Base-by-base conservation (phyloP, 139 green algal genomes). In the Coelastrella sp. region DNA sequence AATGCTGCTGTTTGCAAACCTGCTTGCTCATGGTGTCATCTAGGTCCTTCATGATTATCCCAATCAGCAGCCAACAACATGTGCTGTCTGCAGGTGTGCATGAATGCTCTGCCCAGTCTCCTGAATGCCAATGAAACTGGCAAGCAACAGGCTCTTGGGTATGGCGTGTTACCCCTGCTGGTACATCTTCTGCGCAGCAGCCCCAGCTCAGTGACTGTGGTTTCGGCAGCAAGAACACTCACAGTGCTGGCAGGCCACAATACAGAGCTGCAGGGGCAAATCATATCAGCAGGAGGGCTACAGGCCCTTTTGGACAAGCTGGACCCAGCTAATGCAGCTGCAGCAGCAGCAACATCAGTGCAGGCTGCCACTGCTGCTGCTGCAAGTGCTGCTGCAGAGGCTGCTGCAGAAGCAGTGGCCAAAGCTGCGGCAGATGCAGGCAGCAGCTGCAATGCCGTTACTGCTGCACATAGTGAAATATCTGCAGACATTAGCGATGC, bases 111-210 rank as follows among this genome's bases (percentile, higher is more conserved):
- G 62, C 60, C 60, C 4, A 25, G 38, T 21, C n/a, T 84, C 27
- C 78, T 84, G 19, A 41, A 75, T 23, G 60, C n/a, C 60, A 84
- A 84, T 19, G 27, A 38, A n/a, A n/a, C 32, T 25, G 78, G 60
- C 17, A 64, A 75, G 19, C 7, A n/a, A 6, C 78, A 84, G 41
- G 78, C 78, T 2, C 41, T 74, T 27, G 38, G 57, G 27, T 71
- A 75, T 34, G 60, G 62, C 23, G 38, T 75, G 60, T 41, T 84
- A 60, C 62, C 78, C 17, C 41, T 84, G 41, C 78, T 84, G 78
- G 62, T 84, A 13, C 78, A 84, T 41, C 78, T 84, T 1, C 40
- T 84, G 43, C 60, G 78, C 78, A 84, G 78, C 78, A 51, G 19
- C 21, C 78, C 60, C 37, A 71, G 50, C 25, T 30, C 75, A 25